phyloP scores from a whole-genome alignment of 345 rosid species.

The Euphorbia tirucalli region DNA sequence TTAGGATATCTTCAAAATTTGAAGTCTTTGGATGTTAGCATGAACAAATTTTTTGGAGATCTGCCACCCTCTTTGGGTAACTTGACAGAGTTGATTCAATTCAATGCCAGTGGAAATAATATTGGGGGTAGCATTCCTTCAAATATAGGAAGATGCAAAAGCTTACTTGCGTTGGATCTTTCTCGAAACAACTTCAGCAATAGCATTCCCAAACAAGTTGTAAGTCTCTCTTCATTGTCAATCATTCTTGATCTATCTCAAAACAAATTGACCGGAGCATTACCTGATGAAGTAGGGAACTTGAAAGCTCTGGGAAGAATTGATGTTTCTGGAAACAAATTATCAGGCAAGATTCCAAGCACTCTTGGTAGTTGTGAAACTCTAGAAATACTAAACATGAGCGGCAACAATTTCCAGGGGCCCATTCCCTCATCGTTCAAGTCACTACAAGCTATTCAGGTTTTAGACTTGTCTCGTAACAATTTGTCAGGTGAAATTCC shows the following conservation, averaged over 20 bases:
- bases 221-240: neutral
- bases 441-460: neutral
- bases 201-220: neutral
- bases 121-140: slow-evolving; percentile 28
- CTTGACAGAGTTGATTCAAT: neutral
- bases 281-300: neutral
- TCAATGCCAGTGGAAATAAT: slow-evolving; percentile 3
- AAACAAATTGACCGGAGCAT: neutral
- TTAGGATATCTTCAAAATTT: slow-evolving; percentile 20
- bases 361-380: slow-evolving; percentile 5
- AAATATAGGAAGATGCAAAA: slow-evolving; percentile 9
- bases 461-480: slow-evolving; percentile 6
- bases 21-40: neutral
- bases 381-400: neutral
- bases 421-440: slow-evolving; percentile 2
- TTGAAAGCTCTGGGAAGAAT: neutral
- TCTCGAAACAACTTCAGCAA: neutral
- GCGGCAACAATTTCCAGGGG: slow-evolving; percentile 1
- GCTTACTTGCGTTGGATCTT: neutral
- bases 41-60: slow-evolving; percentile 6
- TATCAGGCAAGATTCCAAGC: slow-evolving; percentile 6
- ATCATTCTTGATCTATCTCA: neutral
- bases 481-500: slow-evolving; percentile 14
- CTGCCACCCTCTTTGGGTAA: slow-evolving; percentile 20
- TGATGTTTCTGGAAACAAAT: neutral